Conservation (phyloP, 1,284 basidiomycete species). For the Taiwanofungus camphoratus region DNA sequence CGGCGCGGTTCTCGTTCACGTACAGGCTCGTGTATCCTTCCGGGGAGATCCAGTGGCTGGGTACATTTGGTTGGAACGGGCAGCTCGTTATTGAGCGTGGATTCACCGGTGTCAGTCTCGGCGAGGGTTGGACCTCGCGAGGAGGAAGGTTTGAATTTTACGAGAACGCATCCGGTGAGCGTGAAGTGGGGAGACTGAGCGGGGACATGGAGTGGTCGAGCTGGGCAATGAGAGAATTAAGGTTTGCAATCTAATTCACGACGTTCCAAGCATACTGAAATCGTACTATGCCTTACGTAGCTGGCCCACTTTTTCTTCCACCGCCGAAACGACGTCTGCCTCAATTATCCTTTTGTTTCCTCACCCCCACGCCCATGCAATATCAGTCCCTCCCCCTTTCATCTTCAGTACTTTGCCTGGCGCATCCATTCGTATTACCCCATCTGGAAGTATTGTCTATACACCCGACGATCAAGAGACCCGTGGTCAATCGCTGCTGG, state of each 20-base stretch:
- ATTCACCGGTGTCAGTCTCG: constrained; percentile 16
- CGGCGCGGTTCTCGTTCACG: constrained; percentile 25
- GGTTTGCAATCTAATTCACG: constrained; percentile 15
- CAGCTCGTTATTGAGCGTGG: constrained; percentile 19
- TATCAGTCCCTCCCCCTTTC: constrained; percentile 11
- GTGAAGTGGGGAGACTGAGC: constrained; percentile 16
- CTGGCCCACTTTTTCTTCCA: constrained; percentile 13
- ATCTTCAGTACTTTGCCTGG: constrained; percentile 10
- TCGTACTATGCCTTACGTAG: constrained; percentile 9
- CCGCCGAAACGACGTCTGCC: constrained; percentile 1
- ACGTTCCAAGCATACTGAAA: not conserved
- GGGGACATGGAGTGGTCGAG: constrained; percentile 18
- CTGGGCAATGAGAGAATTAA: constrained; percentile 20
- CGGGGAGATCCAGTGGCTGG: constrained; percentile 26
- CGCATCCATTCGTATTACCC: constrained; percentile 9
- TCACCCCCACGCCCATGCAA: constrained; percentile 7
- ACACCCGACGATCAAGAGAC: constrained; percentile 4
- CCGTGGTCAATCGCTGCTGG: constrained; percentile 6
- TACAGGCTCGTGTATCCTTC: constrained; percentile 27
- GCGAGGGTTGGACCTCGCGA: constrained; percentile 16
- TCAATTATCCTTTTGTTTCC: constrained; percentile 14
- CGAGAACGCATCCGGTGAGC: constrained; percentile 1
- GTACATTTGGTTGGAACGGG: constrained; percentile 23
- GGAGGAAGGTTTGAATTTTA: constrained; percentile 13
- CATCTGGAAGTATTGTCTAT: constrained; percentile 12